A percentile compares a stretch with the other conserved stretches of the same genome.
Conservation (phyloP, 371 early-diverging fungal genomes). For the Lichtheimia corymbifera region DNA sequence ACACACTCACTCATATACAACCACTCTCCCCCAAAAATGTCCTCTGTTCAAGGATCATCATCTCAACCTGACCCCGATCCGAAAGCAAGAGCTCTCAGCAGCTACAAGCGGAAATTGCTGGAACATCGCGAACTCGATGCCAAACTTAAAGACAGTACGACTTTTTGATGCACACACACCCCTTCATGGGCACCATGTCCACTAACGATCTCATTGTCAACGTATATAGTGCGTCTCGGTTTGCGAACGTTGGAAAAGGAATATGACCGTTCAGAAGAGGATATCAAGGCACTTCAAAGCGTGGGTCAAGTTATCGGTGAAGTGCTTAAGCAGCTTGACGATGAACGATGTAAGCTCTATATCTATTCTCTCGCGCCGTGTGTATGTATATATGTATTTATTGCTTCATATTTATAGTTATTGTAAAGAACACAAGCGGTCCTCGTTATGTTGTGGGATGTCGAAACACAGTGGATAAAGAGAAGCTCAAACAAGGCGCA, state of each 20-base stretch:
- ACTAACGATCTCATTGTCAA: constrained; percentile 2
- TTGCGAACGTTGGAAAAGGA: constrained; percentile 83
- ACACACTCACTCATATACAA: too few species aligned
- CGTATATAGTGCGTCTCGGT: constrained; percentile 79
- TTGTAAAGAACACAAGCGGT: constrained; percentile 98
- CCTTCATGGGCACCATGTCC: not conserved
- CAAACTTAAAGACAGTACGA: constrained; percentile 89
- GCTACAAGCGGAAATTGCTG: constrained; percentile 85
- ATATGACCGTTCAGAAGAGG: constrained; percentile 96
- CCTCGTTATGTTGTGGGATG: constrained; percentile 99
- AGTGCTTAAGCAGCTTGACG: constrained; percentile 97
- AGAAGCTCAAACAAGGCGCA: constrained; percentile 91
- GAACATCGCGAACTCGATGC: constrained; percentile 95
- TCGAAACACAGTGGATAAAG: constrained; percentile 91
- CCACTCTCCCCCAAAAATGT: not conserved
- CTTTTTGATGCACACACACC: not conserved
- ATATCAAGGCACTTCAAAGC: constrained; percentile 97
- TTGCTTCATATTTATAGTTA: constrained; percentile 59
- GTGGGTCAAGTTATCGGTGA: constrained; percentile 99
- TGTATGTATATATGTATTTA: not conserved
- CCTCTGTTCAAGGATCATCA: constrained; percentile 27
- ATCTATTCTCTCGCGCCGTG: not conserved
- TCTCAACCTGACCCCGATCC: constrained; percentile 41
- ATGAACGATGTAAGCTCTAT: constrained; percentile 85
- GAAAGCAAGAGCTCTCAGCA: constrained; percentile 72